Percentiles rank a stretch among this genome's conserved stretches.
Conservation (phyloP, 176 grass and related monocot genomes). For the Eleusine indica region DNA sequence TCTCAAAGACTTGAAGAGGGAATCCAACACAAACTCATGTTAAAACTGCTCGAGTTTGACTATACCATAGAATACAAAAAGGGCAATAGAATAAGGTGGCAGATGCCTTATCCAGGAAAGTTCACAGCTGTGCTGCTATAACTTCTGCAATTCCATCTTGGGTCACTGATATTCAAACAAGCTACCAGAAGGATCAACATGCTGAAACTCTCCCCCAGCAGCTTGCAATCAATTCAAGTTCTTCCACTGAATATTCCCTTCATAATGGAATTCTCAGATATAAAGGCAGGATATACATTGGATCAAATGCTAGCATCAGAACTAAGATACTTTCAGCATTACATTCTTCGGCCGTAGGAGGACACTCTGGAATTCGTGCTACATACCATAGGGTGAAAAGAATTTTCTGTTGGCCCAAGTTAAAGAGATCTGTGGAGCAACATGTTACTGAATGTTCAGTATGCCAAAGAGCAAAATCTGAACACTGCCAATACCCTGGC, state of each 20-base stretch:
- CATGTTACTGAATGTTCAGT: neutral
- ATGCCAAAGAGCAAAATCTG: neutral
- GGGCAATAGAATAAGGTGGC: neutral
- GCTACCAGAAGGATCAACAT: no score
- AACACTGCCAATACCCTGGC: neutral
- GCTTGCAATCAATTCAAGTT: no score
- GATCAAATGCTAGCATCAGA: neutral
- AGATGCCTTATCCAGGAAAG: neutral
- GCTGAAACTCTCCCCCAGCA: no score
- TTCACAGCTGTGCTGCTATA: neutral
- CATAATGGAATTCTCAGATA: neutral
- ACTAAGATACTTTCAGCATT: neutral
- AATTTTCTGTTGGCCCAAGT: neutral
- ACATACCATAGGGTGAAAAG: neutral
- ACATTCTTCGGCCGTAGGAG: neutral
- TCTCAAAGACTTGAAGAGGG: neutral
- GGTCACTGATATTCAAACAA: neutral
- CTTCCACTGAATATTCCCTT: no score
- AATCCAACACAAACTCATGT: neutral
- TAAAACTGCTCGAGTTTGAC: neutral
- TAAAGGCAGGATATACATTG: neutral
- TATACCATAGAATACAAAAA: neutral
- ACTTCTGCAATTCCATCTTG: neutral
- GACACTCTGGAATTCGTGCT: neutral
- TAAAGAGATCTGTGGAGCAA: neutral